Evolutionary conservation across 192 early-diverging fungal species (phyloP).

Genomic region (Dissophora ornata): DNA sequence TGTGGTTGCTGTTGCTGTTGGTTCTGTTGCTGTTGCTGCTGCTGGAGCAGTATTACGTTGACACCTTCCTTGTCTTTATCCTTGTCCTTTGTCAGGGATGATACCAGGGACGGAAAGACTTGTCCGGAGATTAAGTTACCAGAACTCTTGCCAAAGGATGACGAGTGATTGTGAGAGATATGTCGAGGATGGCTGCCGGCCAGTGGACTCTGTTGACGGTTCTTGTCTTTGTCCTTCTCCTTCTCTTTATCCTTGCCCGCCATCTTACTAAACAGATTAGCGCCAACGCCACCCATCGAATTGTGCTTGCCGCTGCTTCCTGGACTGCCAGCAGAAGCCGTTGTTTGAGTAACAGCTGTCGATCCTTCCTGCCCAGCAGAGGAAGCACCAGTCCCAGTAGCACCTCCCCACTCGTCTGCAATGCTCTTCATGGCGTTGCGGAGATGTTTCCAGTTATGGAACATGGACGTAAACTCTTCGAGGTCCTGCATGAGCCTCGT

Average conservation of each 20-base stretch:
- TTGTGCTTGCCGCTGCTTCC: conserved; percentile 1
- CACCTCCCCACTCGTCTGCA: conserved; percentile 62
- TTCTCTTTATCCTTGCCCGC: conserved; percentile 27
- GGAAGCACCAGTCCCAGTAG: neutral
- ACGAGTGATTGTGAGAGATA: conserved; percentile 14
- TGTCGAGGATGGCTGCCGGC: neutral
- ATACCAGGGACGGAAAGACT: conserved; percentile 25
- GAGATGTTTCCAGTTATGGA: conserved; percentile 67
- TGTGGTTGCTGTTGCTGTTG: neutral
- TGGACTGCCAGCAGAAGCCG: neutral
- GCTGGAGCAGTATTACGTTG: conserved; percentile 18
- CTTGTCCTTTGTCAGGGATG: conserved; percentile 14
- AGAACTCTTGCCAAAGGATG: conserved; percentile 4
- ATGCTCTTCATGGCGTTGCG: conserved; percentile 65
- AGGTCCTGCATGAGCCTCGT: conserved; percentile 61
- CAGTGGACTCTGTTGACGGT: too few species aligned
- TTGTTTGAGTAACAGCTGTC: neutral
- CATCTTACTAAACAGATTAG: conserved; percentile 29
- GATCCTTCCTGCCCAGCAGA: neutral
- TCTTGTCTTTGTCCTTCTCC: neutral
- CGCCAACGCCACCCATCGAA: neutral
- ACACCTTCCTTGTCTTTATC: too few species aligned
- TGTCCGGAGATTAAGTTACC: conserved; percentile 16
- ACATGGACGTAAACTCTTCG: conserved; percentile 62
- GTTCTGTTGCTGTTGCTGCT: conserved; percentile 48